Percentiles rank a stretch among this genome's conserved stretches.
These are phyloP conservation scores for Coniochaeta ligniaria DNA, from an alignment of 2,329 filamentous ascomycete genomes.

Conservation along the genomic window DNA sequence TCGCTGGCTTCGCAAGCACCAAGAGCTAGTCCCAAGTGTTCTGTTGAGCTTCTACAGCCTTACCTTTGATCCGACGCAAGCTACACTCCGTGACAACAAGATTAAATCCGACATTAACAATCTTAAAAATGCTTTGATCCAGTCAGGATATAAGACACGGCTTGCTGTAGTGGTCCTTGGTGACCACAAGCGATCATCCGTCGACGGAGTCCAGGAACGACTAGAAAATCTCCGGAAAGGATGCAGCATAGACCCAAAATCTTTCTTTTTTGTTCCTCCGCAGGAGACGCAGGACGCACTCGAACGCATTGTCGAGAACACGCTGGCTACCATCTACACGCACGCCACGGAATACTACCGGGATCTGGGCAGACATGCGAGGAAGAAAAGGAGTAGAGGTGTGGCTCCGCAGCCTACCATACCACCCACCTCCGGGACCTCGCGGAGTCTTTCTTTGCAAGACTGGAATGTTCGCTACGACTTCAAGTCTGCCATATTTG, in stretches of 20 bases:
- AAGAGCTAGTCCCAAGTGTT: slow-evolving; percentile 72
- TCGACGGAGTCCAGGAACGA: slow-evolving; percentile 57
- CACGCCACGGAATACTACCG: slow-evolving; percentile 84
- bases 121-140: slow-evolving; percentile 58
- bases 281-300: slow-evolving; percentile 66
- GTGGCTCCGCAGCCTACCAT: slow-evolving; percentile 73
- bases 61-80: slow-evolving; percentile 62
- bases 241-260: slow-evolving; percentile 75
- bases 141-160: slow-evolving; percentile 70
- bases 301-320: slow-evolving; percentile 63
- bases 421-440: slow-evolving; percentile 76
- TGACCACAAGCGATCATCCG: slow-evolving; percentile 47
- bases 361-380: slow-evolving; percentile 84
- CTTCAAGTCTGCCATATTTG: slow-evolving; percentile 84
- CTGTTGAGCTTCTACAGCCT: slow-evolving; percentile 78
- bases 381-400: slow-evolving; percentile 79
- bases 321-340: slow-evolving; percentile 67
- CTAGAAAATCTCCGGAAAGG: slow-evolving; percentile 71
- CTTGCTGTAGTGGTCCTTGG: slow-evolving; percentile 72
- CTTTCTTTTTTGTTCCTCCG: slow-evolving; percentile 76
- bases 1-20: slow-evolving; percentile 83
- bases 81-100: slow-evolving; percentile 76
- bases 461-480: slow-evolving; percentile 95
- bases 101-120: slow-evolving; percentile 81
- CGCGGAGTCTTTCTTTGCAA: slow-evolving; percentile 73